Evolutionary conservation across 805 yeast species (phyloP).

Genomic region (Candida dendrica): DNA sequence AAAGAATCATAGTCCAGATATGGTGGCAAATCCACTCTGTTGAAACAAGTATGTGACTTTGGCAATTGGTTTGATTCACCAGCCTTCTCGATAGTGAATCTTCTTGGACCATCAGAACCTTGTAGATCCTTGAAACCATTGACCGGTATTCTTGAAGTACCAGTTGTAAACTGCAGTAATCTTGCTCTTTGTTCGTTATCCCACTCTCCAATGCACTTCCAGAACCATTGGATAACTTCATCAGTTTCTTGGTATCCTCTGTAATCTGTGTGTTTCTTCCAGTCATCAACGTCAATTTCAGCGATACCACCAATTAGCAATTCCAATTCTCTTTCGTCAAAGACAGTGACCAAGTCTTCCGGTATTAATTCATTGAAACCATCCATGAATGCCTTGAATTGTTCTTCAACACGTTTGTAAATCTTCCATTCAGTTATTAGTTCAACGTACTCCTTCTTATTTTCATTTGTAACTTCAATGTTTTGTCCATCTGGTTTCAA

Average conservation of each 20-base stretch:
- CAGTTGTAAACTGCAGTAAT: constrained; percentile 93
- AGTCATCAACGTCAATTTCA: constrained; percentile 95
- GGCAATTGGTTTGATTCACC: constrained; percentile 92
- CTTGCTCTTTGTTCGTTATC: constrained; percentile 96
- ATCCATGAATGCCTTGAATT: constrained; percentile 91
- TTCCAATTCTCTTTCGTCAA: constrained; percentile 96
- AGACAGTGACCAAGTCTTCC: constrained; percentile 91
- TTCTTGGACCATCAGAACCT: constrained; percentile 98
- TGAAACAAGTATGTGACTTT: constrained; percentile 97
- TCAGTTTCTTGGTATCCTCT: constrained; percentile 96
- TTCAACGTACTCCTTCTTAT: constrained; percentile 93
- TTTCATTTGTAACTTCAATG: constrained; percentile 89
- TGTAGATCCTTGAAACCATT: constrained; percentile 98
- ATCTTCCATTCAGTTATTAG: constrained; percentile 94
- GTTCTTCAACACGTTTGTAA: constrained; percentile 87
- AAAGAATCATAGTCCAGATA: constrained; percentile 77
- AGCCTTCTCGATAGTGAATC: constrained; percentile 97
- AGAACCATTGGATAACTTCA: constrained; percentile 97
- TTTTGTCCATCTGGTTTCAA: constrained; percentile 83
- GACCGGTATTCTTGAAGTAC: constrained; percentile 98
- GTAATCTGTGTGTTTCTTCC: constrained; percentile 98
- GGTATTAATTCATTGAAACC: constrained; percentile 98
- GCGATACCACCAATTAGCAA: constrained; percentile 96
- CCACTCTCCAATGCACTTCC: constrained; percentile 92
- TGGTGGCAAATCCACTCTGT: constrained; percentile 96